phyloP scores from a whole-genome alignment of 1,284 basidiomycete genomes.

The Pseudomicrostroma phylloplanum region DNA sequence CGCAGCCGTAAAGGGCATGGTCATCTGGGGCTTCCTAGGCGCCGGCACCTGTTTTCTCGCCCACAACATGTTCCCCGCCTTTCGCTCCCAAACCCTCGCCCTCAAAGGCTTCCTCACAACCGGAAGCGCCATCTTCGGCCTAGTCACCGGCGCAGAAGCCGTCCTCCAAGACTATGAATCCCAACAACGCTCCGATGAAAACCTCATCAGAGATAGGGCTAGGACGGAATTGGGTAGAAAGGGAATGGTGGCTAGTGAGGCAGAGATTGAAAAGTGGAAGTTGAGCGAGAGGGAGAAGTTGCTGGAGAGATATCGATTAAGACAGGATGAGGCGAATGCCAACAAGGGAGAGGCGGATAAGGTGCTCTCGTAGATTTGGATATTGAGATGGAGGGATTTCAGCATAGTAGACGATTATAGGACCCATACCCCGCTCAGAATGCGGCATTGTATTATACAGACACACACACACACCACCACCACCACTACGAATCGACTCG shows the following conservation, averaged over 20 bases:
- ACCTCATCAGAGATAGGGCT: slow-evolving; percentile 31
- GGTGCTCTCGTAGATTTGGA: too few relatives aligned
- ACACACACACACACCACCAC: too few relatives aligned
- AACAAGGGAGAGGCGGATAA: neutral
- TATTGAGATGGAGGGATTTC: too few relatives aligned
- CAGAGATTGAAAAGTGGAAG: slow-evolving; percentile 43
- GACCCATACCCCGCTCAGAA: too few relatives aligned
- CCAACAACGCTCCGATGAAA: slow-evolving; percentile 33
- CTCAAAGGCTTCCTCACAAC: slow-evolving; percentile 39
- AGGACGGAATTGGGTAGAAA: slow-evolving; percentile 31
- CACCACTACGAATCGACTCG: too few relatives aligned
- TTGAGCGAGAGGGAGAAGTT: slow-evolving; percentile 18
- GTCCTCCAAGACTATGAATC: slow-evolving; percentile 36
- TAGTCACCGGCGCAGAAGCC: slow-evolving; percentile 41
- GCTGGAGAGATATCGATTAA: slow-evolving; percentile 18
- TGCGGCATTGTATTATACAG: too few relatives aligned
- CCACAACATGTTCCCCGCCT: slow-evolving; percentile 39
- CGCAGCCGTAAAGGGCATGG: slow-evolving; percentile 34
- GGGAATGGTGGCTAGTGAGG: slow-evolving; percentile 40
- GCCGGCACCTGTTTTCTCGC: slow-evolving; percentile 29
- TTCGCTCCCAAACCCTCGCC: slow-evolving; percentile 38
- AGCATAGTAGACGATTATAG: too few relatives aligned
- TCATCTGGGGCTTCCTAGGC: slow-evolving; percentile 29
- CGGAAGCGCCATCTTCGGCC: slow-evolving; percentile 38
- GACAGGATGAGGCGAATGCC: slow-evolving; percentile 11